These are phyloP conservation scores for Neolentinus lepideus DNA, from an alignment of 1,284 basidiomycete species.

Conservation along the genomic window DNA sequence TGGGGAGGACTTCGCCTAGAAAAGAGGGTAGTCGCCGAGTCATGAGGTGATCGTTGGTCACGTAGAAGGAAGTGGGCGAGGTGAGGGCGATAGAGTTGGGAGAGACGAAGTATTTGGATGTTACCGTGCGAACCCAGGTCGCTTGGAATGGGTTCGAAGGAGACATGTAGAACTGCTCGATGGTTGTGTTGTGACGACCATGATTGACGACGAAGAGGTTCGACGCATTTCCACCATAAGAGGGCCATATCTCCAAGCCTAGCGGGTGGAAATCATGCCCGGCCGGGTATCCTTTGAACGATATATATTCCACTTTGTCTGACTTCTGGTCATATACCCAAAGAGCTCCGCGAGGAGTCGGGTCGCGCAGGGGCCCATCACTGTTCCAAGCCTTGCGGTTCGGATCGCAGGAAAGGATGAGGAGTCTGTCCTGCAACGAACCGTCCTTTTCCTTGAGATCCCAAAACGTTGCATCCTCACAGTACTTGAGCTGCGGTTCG, in stretches of 20 bases:
- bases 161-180: conserved; percentile 56
- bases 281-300: conserved; percentile 35
- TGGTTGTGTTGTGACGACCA: conserved; percentile 43
- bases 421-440: conserved; percentile 28
- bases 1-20: conserved; percentile 40
- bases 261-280: conserved; percentile 51
- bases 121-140: conserved; percentile 48
- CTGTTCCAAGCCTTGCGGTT: conserved; percentile 54
- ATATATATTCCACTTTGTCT: conserved; percentile 16
- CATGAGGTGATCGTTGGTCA: conserved; percentile 64
- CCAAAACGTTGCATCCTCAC: conserved; percentile 62
- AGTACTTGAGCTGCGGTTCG: conserved; percentile 32
- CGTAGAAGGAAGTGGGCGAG: conserved; percentile 53
- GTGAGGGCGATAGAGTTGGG: conserved; percentile 62
- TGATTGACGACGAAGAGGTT: conserved; percentile 62
- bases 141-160: conserved; percentile 34
- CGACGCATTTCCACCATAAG: conserved; percentile 34
- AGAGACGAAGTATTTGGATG: conserved; percentile 45
- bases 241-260: conserved; percentile 44
- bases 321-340: conserved; percentile 15
- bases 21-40: conserved; percentile 49
- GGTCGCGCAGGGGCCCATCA: conserved; percentile 50
- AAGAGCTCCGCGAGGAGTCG: conserved; percentile 20
- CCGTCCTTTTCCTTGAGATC: conserved; percentile 33
- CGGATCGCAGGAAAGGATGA: conserved; percentile 49